Evolutionary conservation across 1,139 yeast species (phyloP).

Genomic region (Saccharomycopsis phalli): DNA sequence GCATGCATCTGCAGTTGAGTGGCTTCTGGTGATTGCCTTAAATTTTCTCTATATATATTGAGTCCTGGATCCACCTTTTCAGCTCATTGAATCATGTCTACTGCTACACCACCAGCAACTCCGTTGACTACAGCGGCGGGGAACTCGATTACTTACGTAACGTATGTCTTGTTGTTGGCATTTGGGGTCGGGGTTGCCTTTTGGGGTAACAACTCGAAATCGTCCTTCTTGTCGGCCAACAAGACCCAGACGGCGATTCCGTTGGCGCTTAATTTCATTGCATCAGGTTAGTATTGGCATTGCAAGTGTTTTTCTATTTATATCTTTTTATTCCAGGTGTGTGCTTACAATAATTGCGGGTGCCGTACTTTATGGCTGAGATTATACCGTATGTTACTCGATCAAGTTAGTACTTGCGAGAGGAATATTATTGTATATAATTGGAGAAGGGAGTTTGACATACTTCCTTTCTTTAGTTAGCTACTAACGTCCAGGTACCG

Average conservation of each 20-base stretch:
- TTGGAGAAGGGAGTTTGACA: too few species aligned
- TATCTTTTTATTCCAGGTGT: not conserved
- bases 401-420: conserved; percentile 87
- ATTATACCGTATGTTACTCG: conserved; percentile 80
- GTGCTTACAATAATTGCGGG: conserved; percentile 35
- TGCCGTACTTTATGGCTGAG: conserved; percentile 50
- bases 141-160: conserved; percentile 69
- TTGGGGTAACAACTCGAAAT: conserved; percentile 37
- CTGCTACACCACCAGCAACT: not conserved
- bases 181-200: conserved; percentile 53
- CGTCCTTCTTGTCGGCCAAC: conserved; percentile 58
- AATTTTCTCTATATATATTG: too few species aligned
- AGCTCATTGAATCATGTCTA: not conserved
- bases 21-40: too few species aligned
- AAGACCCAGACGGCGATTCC: conserved; percentile 79
- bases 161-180: conserved; percentile 58
- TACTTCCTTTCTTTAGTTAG: not conserved
- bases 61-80: too few species aligned
- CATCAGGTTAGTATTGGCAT: conserved; percentile 60
- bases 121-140: conserved; percentile 40
- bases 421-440: conserved; percentile 36
- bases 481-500: conserved; percentile 51
- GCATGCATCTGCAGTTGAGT: too few species aligned
- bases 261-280: conserved; percentile 74
- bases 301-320: conserved; percentile 6